Evolutionary conservation across 2,329 filamentous ascomycete species (phyloP).

Genomic region (Trichoderma harzianum): DNA sequence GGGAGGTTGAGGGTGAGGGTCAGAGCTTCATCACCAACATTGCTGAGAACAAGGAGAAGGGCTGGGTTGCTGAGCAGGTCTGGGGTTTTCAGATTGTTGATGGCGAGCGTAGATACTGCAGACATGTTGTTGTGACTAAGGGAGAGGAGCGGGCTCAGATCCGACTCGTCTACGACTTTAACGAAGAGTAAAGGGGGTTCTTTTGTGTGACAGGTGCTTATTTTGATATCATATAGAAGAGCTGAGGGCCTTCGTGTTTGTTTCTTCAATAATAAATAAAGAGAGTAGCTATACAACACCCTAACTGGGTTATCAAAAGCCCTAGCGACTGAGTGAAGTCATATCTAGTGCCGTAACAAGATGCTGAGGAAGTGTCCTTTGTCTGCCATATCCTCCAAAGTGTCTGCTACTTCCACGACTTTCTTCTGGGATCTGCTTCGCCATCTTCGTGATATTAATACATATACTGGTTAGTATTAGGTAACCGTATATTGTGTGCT

Average conservation of each 20-base stretch:
- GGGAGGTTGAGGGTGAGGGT: slow-evolving; percentile 58
- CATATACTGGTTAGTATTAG: not conserved
- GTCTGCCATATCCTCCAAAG: not conserved
- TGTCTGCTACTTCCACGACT: not conserved
- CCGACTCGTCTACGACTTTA: slow-evolving; percentile 56
- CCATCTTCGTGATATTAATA: not conserved
- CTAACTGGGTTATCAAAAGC: not conserved
- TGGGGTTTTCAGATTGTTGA: slow-evolving; percentile 59
- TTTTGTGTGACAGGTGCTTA: not conserved
- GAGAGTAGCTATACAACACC: not conserved
- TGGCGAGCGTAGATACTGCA: slow-evolving; percentile 50
- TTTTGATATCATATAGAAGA: not conserved
- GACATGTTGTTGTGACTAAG: slow-evolving; percentile 54
- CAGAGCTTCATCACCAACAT: slow-evolving; percentile 62
- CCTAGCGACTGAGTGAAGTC: not conserved
- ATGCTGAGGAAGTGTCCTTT: not conserved
- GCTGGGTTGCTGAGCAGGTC: slow-evolving; percentile 55
- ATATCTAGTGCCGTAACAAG: not conserved
- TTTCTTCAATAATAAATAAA: not conserved
- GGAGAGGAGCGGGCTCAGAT: slow-evolving; percentile 46
- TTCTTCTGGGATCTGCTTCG: not conserved
- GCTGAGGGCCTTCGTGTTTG: not conserved
- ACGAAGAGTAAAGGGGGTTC: not conserved
- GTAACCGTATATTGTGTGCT: not conserved
- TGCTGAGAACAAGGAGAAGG: slow-evolving; percentile 51